phyloP scores from a whole-genome alignment of 768 basidiomycete genomes.

The Holtermannia corniformis region DNA sequence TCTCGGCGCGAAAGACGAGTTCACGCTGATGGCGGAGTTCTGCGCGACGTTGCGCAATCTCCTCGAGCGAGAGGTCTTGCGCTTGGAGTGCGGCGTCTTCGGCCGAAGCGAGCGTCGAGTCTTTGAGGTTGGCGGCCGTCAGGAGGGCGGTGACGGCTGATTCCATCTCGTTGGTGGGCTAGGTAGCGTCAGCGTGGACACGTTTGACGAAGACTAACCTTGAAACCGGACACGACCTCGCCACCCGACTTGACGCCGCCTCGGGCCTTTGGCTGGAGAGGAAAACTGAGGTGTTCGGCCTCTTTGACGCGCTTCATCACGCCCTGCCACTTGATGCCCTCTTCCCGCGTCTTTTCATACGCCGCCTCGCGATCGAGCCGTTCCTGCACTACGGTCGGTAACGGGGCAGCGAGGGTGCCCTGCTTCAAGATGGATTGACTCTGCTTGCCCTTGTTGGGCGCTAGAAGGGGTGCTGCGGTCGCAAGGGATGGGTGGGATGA shows the following conservation, averaged over 20 bases:
- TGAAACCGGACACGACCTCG: slow-evolving; percentile 49
- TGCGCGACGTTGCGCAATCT: slow-evolving; percentile 67
- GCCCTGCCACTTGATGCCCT: slow-evolving; percentile 85
- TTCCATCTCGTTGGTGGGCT: slow-evolving; percentile 81
- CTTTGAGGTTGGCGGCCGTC: slow-evolving; percentile 68
- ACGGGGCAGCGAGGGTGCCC: slow-evolving; percentile 64
- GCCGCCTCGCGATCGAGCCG: slow-evolving; percentile 86
- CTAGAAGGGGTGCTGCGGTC: slow-evolving; percentile 51
- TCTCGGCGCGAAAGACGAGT: slow-evolving; percentile 83
- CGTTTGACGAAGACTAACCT: slow-evolving; percentile 45
- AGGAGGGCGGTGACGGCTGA: slow-evolving; percentile 72
- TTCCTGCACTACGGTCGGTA: slow-evolving; percentile 79
- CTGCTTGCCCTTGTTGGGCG: slow-evolving; percentile 56
- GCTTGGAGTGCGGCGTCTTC: slow-evolving; percentile 64
- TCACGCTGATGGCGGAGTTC: slow-evolving; percentile 85
- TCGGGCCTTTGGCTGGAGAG: slow-evolving; percentile 33
- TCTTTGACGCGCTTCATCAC: slow-evolving; percentile 89
- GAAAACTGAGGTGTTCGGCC: slow-evolving; percentile 46
- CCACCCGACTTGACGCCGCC: slow-evolving; percentile 35
- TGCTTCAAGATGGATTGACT: slow-evolving; percentile 50
- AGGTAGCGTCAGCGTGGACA: not conserved
- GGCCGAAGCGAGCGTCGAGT: slow-evolving; percentile 64
- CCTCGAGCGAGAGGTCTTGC: slow-evolving; percentile 74
- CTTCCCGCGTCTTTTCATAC: slow-evolving; percentile 82
- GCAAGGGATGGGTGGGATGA: slow-evolving; percentile 55